phyloP scores from a whole-genome alignment of 1,139 yeast genomes.

The Sugiyamaella xylanicola region DNA sequence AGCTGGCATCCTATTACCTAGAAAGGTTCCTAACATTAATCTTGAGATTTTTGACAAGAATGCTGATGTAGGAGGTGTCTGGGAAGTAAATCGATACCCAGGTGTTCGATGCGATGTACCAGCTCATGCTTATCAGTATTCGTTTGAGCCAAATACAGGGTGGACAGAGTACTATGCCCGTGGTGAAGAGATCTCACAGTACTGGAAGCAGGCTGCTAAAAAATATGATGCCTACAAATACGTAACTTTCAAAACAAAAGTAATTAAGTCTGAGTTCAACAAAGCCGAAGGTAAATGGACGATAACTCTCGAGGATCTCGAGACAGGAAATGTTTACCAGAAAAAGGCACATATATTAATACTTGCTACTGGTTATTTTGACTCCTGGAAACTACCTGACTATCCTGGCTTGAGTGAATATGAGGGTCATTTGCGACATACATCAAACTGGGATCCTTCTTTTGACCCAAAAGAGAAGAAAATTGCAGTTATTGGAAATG shows the following conservation, averaged over 20 bases:
- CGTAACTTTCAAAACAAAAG: slow-evolving; percentile 41
- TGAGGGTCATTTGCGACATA: slow-evolving; percentile 51
- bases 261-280: slow-evolving; percentile 42
- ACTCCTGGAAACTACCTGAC: slow-evolving; percentile 36
- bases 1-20: slow-evolving; percentile 26
- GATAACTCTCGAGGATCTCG: slow-evolving; percentile 34
- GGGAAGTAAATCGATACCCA: slow-evolving; percentile 57
- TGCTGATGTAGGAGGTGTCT: slow-evolving; percentile 54
- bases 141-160: slow-evolving; percentile 41
- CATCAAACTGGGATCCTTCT: slow-evolving; percentile 41
- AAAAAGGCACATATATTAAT: slow-evolving; percentile 45
- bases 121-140: slow-evolving; percentile 54
- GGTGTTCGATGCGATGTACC: slow-evolving; percentile 53
- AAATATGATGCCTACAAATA: slow-evolving; percentile 44
- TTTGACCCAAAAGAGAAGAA: slow-evolving; percentile 43
- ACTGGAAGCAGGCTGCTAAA: slow-evolving; percentile 46
- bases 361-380: slow-evolving; percentile 41
- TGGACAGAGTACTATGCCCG: slow-evolving; percentile 48
- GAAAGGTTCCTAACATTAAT: slow-evolving; percentile 33
- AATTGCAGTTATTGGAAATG: slow-evolving; percentile 50
- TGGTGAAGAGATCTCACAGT: slow-evolving; percentile 53
- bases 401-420: slow-evolving; percentile 40
- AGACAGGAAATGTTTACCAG: slow-evolving; percentile 16
- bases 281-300: slow-evolving; percentile 46
- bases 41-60: slow-evolving; percentile 49